Conservation (phyloP, 2,329 filamentous ascomycete genomes). For the Apiospora malaysiana region DNA sequence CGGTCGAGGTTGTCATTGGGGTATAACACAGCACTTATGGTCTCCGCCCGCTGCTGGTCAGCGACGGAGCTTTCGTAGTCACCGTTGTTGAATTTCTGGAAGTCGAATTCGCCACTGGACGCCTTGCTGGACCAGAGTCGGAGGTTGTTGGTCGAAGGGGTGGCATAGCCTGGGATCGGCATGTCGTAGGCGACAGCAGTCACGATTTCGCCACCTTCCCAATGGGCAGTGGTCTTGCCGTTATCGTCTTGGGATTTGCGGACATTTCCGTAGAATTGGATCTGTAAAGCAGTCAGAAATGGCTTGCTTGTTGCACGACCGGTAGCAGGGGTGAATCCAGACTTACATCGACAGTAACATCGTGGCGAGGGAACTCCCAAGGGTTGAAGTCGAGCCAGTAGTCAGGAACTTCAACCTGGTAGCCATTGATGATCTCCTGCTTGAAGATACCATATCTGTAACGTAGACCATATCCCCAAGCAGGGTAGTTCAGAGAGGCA, state of each 20-base stretch:
- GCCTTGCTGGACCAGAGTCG: constrained; percentile 98
- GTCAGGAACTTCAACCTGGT: constrained; percentile 97
- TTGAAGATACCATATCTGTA: constrained; percentile 99
- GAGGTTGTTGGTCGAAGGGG: constrained; percentile 92
- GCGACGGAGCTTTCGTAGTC: constrained; percentile 98
- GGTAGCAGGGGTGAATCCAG: background rate
- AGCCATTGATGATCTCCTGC: constrained; percentile 97
- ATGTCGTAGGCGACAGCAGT: constrained; percentile 94
- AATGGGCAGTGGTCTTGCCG: constrained; percentile 76
- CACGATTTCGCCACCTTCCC: constrained; percentile 94
- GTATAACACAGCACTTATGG: constrained; percentile 95
- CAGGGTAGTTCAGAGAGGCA: constrained; percentile 91
- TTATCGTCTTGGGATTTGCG: constrained; percentile 75
- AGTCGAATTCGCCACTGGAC: constrained; percentile 96
- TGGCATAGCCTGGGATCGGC: constrained; percentile 87
- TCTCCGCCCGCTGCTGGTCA: constrained; percentile 99
- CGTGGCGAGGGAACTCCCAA: constrained; percentile 96
- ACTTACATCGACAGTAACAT: constrained; percentile 85
- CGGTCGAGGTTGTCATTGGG: constrained; percentile 97
- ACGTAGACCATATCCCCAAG: constrained; percentile 95
- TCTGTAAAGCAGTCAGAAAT: constrained; percentile 45
- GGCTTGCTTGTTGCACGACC: background rate
- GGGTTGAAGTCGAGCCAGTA: constrained; percentile 99
- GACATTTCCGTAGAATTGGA: constrained; percentile 93
- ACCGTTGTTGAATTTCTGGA: constrained; percentile 98